These are phyloP conservation scores for Eutrema yunnanense DNA, from an alignment of 345 rosid species.

Conservation along the genomic window DNA sequence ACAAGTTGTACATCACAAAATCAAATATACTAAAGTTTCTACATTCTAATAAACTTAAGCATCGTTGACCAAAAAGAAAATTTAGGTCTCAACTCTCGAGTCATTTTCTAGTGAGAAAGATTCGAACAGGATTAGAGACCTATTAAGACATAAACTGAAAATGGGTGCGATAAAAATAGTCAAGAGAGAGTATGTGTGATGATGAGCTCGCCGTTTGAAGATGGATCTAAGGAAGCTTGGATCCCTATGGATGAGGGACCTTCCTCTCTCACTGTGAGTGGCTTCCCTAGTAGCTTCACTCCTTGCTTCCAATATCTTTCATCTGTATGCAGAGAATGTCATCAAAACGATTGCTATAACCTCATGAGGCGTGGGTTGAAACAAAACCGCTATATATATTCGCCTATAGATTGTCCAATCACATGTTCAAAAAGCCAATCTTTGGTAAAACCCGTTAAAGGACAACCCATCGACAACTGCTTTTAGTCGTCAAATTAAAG, in stretches of 20 bases:
- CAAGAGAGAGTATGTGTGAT: conserved; percentile 38
- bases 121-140: neutral
- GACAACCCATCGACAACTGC: neutral
- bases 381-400: neutral
- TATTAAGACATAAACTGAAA: neutral
- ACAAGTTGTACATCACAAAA: neutral
- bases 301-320: conserved; percentile 87
- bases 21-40: neutral
- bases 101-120: neutral
- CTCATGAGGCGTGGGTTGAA: neutral
- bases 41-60: neutral
- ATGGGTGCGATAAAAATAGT: neutral
- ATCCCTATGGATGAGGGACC: conserved; percentile 38
- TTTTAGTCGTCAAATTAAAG: neutral
- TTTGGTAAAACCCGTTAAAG: neutral
- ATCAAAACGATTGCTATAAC: neutral
- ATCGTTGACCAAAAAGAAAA: neutral
- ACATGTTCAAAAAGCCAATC: neutral
- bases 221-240: conserved; percentile 63
- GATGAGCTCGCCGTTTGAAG: conserved; percentile 52
- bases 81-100: neutral
- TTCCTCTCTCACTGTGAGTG: conserved; percentile 40
- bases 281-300: conserved; percentile 36
- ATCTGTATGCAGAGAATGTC: conserved; percentile 32
- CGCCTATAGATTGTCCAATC: neutral